Conservation (phyloP, 2,329 filamentous ascomycete species). For the Aureobasidium namibiae region DNA sequence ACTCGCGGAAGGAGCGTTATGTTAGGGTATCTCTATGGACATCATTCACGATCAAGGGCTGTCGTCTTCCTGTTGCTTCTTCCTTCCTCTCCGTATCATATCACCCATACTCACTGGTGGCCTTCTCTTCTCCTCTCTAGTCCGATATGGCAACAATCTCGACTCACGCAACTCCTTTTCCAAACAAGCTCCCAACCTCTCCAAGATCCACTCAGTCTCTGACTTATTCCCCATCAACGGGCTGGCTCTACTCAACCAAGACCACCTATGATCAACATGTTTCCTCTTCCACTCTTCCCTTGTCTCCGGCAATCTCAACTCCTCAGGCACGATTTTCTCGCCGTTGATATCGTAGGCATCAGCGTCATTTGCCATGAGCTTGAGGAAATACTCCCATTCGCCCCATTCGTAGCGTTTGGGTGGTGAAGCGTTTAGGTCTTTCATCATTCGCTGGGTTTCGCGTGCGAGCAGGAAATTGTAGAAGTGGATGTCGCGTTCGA, state of each 20-base stretch:
- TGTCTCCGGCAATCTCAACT: slow-evolving; percentile 15
- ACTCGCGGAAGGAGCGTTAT: no score
- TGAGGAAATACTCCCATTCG: slow-evolving; percentile 42
- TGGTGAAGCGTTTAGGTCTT: slow-evolving; percentile 32
- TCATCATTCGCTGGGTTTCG: slow-evolving; percentile 36
- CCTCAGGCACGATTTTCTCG: slow-evolving; percentile 14
- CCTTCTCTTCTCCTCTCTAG: slow-evolving; percentile 21
- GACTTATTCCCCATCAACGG: slow-evolving; percentile 61
- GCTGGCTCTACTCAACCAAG: slow-evolving; percentile 62
- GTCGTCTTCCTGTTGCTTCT: not conserved
- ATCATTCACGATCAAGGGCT: not conserved
- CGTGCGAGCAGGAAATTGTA: slow-evolving; percentile 41
- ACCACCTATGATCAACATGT: slow-evolving; percentile 43
- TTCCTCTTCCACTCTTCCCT: slow-evolving; percentile 17
- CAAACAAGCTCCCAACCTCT: slow-evolving; percentile 52
- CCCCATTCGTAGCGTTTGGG: slow-evolving; percentile 28
- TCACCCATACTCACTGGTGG: slow-evolving; percentile 26
- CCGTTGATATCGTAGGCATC: slow-evolving; percentile 23
- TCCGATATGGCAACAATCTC: slow-evolving; percentile 17
- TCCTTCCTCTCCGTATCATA: slow-evolving; percentile 7
- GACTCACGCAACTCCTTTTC: slow-evolving; percentile 38
- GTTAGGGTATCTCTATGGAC: no score
- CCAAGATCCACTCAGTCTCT: slow-evolving; percentile 66
- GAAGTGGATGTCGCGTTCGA: slow-evolving; percentile 42
- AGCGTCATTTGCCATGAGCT: slow-evolving; percentile 39